Evolutionary conservation across 495 filamentous ascomycete genomes (phyloP), one percentile per base, ranked within the genome.

Genomic region (Penicillium lagena): DNA sequence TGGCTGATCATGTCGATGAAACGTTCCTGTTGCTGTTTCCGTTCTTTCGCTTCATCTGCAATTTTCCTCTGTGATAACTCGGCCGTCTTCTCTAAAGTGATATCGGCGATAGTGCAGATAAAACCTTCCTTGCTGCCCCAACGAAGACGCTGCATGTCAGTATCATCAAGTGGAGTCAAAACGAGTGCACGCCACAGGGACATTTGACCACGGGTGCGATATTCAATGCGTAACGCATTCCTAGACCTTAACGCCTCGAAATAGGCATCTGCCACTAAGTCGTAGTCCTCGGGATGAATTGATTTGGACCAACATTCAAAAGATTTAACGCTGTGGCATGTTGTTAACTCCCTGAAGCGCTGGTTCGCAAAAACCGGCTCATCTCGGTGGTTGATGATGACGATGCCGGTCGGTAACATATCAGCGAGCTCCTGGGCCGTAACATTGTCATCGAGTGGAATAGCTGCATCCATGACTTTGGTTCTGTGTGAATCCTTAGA

Each of bases 1-100:
- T 94, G 88, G 46, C 83, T 87, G 7, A 85, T 89, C 47, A 89
- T 90, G 59, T 91, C 88, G 55, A 93, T 90, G 61, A 90, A 93
- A 51, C 88, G 89, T 55, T 91, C 82, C 51, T 85, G 81, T 45
- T 85, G 79, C 31, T 76, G 68, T 54, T 85, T 85, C 33, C 78
- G 72, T 46, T 82, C 79, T 30, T 83, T 75, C 7, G 79, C 85
- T 56, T 81, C 80, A 47, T 78, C 68, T 28, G 82, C 81, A 52
- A 79, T 72, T 39, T 79, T 79, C 51, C 78, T 81, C 43, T 83
- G 76, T 35, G 60, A 37, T 40, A 68, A 27, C 42, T 76, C 73
- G 0, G 70, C 67, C 54, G 55, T 64, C 42, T 76, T 76, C 34
- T 75, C 63, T 30, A 62, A 51, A 42, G 68, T 73, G 38, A 77